Evolutionary conservation across 2,329 filamentous ascomycete species (phyloP).

Genomic region (Fusarium ramigenum): DNA sequence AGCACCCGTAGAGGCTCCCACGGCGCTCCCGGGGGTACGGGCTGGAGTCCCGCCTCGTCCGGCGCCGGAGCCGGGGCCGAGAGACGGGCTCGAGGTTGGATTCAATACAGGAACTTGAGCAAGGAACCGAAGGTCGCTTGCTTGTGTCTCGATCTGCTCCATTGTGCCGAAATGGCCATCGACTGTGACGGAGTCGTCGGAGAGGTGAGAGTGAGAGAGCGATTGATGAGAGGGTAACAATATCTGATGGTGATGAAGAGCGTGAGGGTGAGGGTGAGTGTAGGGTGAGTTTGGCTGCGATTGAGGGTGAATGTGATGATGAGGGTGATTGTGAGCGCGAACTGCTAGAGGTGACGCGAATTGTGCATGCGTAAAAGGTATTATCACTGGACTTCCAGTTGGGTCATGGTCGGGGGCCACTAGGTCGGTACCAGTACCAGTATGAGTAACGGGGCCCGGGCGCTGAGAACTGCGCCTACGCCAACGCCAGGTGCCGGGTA

Average conservation of each 20-base stretch:
- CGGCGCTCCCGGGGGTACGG: constrained; percentile 31
- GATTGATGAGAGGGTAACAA: constrained; percentile 7
- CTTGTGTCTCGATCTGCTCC: constrained; percentile 65
- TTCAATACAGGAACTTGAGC: constrained; percentile 50
- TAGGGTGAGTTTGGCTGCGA: background rate
- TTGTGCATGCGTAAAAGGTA: constrained; percentile 31
- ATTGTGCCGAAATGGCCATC: constrained; percentile 49
- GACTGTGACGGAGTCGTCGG: constrained; percentile 9
- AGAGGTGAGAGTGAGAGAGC: constrained; percentile 2
- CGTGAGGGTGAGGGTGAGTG: constrained; percentile 15
- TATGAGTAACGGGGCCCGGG: background rate
- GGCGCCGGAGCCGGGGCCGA: constrained; percentile 34
- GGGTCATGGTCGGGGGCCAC: constrained; percentile 5
- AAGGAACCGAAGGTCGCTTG: constrained; percentile 63
- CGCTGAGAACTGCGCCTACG: constrained; percentile 30
- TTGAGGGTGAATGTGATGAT: background rate
- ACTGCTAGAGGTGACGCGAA: constrained; percentile 28
- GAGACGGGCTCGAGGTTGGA: constrained; percentile 32
- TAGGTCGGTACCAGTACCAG: background rate
- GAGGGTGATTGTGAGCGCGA: constrained; percentile 13
- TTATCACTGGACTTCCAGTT: constrained; percentile 14
- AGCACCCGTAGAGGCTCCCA: constrained; percentile 41
- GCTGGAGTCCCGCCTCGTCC: constrained; percentile 30
- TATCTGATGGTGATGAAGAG: constrained; percentile 14
- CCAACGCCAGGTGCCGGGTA: constrained; percentile 23